Conservation (phyloP, 345 rosid species). For the Cardamine chenopodiifolia region DNA sequence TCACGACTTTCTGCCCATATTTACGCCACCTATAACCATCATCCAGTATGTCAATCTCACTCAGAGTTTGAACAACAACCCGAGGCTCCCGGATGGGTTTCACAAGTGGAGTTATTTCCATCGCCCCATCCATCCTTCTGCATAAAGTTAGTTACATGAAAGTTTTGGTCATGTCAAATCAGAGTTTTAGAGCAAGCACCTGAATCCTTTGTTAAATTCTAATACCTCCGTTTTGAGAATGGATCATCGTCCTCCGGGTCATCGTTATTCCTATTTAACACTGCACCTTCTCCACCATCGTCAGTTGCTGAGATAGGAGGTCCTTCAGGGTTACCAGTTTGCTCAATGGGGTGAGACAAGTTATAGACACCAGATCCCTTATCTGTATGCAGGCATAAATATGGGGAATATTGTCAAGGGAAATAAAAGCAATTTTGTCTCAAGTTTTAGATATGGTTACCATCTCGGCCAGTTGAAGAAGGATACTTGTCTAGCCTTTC, state of each 20-base stretch:
- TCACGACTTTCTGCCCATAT: constrained; percentile 98
- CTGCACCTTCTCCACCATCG: constrained; percentile 56
- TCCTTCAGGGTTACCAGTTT: constrained; percentile 56
- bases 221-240: constrained; percentile 80
- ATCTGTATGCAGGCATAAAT: constrained; percentile 49
- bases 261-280: constrained; percentile 37
- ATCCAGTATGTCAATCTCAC: constrained; percentile 96
- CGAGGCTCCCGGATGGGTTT: constrained; percentile 98
- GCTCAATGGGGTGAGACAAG: constrained; percentile 50
- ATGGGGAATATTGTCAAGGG: neutral
- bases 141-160: constrained; percentile 33
- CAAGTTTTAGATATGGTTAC: constrained; percentile 45
- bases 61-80: constrained; percentile 94
- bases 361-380: constrained; percentile 59
- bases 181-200: constrained; percentile 20
- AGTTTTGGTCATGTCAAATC: constrained; percentile 24
- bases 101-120: constrained; percentile 84
- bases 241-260: constrained; percentile 83
- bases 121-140: constrained; percentile 83
- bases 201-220: constrained; percentile 20
- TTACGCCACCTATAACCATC: constrained; percentile 99
- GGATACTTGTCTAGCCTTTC: constrained; percentile 65
- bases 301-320: constrained; percentile 60
- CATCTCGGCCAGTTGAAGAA: constrained; percentile 58
- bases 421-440: constrained; percentile 14